Base-by-base conservation (phyloP, 805 yeast genomes). In the Pichia exigua region DNA sequence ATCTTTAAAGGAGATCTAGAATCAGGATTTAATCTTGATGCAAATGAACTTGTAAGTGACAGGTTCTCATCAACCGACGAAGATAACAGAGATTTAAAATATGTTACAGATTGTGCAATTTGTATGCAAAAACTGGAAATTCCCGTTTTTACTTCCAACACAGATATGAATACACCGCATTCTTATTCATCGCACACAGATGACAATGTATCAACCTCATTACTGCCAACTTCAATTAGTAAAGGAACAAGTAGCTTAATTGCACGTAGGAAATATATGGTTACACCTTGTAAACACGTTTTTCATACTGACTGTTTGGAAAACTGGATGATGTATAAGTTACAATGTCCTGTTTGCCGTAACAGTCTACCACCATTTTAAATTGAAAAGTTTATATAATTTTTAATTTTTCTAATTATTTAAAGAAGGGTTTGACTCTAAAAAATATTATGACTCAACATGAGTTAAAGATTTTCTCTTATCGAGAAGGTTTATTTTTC, bases 311-410 rank as follows among this genome's bases (percentile, higher is more conserved):
- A 78, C n/a, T 91, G 98, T 69, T 71, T 92, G 56, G 95, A 87
- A 63, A 81, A 78, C 55, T 92, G 97, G 97, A 89, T 92, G 97
- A 79, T 83, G 65, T 86, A 88, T 64, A 87, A 90, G 61, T 68
- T 92, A 47, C 96, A 90, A 62, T 92, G 98, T 68, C 98, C 98
- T 0, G 91, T 90, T 8, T 92, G 98, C 68, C 77, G 97, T 61
- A 79, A 81, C 51, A 78, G 88, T 22, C 70, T 92, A 42, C 97
- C 97, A 2, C 96, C 97, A 1, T 70, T 86, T 49, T 88, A 67
- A 68, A 22, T 5, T 39, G n/a, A 7, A 13, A 30, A 9, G 12
- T 13, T 30, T 27, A 46, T 39, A 22, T 28, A 17, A 42, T 10
- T 3, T 13, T 13, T 47, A 9, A 20, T n/a, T 41, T 30, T 13